Evolutionary conservation across 1,284 basidiomycete species (phyloP).

Genomic region (Sutorius eximius): DNA sequence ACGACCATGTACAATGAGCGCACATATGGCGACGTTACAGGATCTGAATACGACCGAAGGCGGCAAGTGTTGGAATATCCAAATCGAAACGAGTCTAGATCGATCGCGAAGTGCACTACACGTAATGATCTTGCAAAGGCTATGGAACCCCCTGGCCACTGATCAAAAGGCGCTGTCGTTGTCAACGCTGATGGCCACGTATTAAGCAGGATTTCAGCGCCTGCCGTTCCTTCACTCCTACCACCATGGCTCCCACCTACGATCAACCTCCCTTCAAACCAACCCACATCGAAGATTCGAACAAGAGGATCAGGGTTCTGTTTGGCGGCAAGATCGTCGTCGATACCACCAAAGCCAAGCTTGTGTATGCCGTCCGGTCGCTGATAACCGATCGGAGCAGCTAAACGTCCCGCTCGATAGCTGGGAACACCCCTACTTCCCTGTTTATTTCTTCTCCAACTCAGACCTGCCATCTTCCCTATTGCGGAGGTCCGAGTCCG

Average conservation of each 20-base stretch:
- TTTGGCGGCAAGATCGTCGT: slow-evolving; percentile 53
- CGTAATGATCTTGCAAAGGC: background rate
- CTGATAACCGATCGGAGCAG: background rate
- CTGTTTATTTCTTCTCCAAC: slow-evolving; percentile 52
- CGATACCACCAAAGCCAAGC: slow-evolving; percentile 53
- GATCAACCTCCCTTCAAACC: slow-evolving; percentile 35
- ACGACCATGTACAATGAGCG: background rate
- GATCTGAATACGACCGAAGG: background rate
- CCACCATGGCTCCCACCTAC: no score
- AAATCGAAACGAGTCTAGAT: background rate
- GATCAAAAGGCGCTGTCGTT: background rate
- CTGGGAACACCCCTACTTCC: slow-evolving; percentile 57
- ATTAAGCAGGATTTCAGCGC: no score
- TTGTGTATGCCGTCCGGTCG: slow-evolving; percentile 48
- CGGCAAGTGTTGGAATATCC: background rate
- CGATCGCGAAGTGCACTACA: background rate
- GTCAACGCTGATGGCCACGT: background rate
- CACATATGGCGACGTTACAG: background rate
- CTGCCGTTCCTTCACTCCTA: no score
- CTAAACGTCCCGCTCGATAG: slow-evolving; percentile 32
- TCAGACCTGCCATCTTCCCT: slow-evolving; percentile 43
- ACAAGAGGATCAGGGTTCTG: slow-evolving; percentile 55
- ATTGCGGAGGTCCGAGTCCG: slow-evolving; percentile 36
- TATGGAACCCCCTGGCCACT: background rate
- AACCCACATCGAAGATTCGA: slow-evolving; percentile 44